phyloP scores from a whole-genome alignment of 768 basidiomycete genomes.

The Boletus edulis region DNA sequence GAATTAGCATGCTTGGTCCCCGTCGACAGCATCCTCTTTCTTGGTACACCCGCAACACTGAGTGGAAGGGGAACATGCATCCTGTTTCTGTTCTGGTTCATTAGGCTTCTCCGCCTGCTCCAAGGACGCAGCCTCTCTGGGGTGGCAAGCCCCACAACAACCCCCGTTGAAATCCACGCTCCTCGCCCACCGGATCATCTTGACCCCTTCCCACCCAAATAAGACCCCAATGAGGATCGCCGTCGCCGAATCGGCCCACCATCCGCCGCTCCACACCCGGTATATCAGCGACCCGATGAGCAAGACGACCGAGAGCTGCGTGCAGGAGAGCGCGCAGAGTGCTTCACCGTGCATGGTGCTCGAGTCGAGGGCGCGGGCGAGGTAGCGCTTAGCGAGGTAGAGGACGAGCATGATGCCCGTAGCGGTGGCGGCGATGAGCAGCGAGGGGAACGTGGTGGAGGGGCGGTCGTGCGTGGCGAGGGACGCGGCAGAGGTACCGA shows the following conservation, averaged over 20 bases:
- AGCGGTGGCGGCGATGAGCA: constrained; percentile 43
- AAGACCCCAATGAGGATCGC: constrained; percentile 3
- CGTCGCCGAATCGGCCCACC: constrained; percentile 36
- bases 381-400: constrained; percentile 44
- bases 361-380: constrained; percentile 41
- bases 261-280: constrained; percentile 39
- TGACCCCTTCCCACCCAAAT: constrained; percentile 19
- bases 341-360: constrained; percentile 44
- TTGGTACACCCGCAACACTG: constrained; percentile 3
- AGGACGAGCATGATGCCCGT: constrained; percentile 38
- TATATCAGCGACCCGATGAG: constrained; percentile 40
- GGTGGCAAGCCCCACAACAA: constrained; percentile 26
- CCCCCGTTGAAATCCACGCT: constrained; percentile 35
- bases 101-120: not conserved
- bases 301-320: constrained; percentile 41
- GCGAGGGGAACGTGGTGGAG: constrained; percentile 35
- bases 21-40: not conserved
- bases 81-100: not conserved
- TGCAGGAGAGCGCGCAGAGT: constrained; percentile 42
- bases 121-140: not conserved
- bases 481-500: constrained; percentile 32
- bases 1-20: not conserved
- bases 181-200: constrained; percentile 29
- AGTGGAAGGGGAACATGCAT: not conserved
- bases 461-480: constrained; percentile 37